phyloP scores from a whole-genome alignment of 176 grass and related monocot species.

The Melocanna baccifera region DNA sequence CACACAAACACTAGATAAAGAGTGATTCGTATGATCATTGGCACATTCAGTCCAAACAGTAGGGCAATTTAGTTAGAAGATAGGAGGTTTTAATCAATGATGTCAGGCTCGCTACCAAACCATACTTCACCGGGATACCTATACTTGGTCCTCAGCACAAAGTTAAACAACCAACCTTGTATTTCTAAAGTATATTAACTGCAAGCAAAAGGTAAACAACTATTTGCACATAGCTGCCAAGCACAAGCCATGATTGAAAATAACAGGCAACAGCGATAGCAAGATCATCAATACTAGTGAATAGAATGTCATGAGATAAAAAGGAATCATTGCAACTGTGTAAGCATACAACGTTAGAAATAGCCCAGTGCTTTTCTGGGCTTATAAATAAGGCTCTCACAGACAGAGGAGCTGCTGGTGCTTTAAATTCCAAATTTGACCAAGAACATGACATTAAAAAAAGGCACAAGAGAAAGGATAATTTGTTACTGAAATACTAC shows the following conservation, averaged over 20 bases:
- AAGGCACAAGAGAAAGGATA: background rate
- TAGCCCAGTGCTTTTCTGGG: background rate
- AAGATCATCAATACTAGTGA: conserved; percentile 5
- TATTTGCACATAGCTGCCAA: conserved; percentile 26
- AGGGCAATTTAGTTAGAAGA: background rate
- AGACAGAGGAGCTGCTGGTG: background rate
- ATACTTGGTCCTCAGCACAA: background rate
- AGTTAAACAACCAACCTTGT: background rate
- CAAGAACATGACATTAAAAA: background rate
- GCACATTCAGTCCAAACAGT: background rate
- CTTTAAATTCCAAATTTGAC: conserved; percentile 18
- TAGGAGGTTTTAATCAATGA: background rate
- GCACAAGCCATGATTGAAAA: background rate
- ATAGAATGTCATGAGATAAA: background rate
- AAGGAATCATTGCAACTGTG: background rate
- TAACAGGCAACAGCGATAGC: background rate
- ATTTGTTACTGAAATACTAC: conserved; percentile 18
- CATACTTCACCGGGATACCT: background rate
- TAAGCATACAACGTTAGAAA: conserved; percentile 12
- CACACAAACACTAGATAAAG: background rate
- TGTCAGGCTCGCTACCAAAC: background rate
- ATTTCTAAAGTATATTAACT: conserved; percentile 16
- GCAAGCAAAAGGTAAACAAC: conserved; percentile 18
- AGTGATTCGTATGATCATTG: background rate
- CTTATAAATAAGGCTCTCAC: background rate